Evolutionary conservation across 495 filamentous ascomycete genomes (phyloP), one percentile per base, ranked within the genome.

Genomic region (Pyrenopolyporus hunteri): DNA sequence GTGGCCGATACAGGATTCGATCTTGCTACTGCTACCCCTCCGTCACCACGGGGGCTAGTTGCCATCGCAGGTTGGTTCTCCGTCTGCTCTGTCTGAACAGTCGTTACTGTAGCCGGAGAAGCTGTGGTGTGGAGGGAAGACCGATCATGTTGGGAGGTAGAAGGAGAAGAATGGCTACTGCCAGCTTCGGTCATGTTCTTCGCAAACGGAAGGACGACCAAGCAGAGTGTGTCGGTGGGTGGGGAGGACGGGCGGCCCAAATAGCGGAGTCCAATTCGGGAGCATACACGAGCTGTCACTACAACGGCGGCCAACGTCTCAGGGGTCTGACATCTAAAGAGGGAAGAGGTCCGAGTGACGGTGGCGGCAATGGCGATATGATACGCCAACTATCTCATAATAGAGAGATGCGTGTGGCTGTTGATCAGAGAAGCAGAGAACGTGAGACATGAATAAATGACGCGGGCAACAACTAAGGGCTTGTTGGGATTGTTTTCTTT

Each of bases 401-500:
- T 45, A 17, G 28, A 33, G 57, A 44, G n/a, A n/a, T 36, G 39
- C 52, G 49, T 46, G 58, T 67, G 57, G 42, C 58, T 49, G 53
- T 55, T 32, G 45, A 60, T 66, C 57, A 52, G 54, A 53, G 61
- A 43, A 44, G 57, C 44, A 63, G 58, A 58, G n/a, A n/a, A n/a
- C 29, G 53, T 63, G 58, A 67, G 58, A 62, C 59, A 63, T 63
- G 63, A 55, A 57, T 61, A 67, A 68, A 63, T 64, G 67, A 57
- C 39, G 51, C 39, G 57, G 55, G 29, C 52, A 62, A 67, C 63
- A 66, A 68, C 56, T 26, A 60, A 55, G 66, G 61, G 50, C 57
- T 69, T 67, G 61, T 69, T 64, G 28, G 62, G 73, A 75, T 75
- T 75, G 71, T 75, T 60, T 63, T 67, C 73, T 75, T 75, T 75